Evolutionary conservation across 2,329 filamentous ascomycete species (phyloP).

Genomic region (Penicillium verrucosum): DNA sequence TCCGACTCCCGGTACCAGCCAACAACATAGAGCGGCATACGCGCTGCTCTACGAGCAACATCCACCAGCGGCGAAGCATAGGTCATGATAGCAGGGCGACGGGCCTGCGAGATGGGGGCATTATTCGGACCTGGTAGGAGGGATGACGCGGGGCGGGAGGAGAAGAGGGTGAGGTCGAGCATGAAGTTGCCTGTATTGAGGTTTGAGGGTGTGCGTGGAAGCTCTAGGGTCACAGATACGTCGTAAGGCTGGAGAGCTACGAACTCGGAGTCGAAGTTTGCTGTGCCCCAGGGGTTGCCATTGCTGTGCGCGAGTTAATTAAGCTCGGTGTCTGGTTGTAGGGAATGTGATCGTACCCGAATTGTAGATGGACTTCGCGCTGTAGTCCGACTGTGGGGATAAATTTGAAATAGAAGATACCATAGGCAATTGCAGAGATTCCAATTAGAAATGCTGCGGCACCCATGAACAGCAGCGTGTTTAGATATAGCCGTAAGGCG

Average conservation of each 20-base stretch:
- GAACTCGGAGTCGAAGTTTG: conserved; percentile 52
- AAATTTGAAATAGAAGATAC: conserved; percentile 66
- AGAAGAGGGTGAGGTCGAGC: conserved; percentile 72
- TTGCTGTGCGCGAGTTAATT: conserved; percentile 30
- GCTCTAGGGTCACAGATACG: conserved; percentile 67
- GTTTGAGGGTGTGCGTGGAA: conserved; percentile 78
- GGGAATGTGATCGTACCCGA: conserved; percentile 45
- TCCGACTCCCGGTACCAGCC: conserved; percentile 64
- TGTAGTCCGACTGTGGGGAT: conserved; percentile 64
- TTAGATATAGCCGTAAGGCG: conserved; percentile 63
- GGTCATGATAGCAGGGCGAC: conserved; percentile 73
- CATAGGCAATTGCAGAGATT: conserved; percentile 60
- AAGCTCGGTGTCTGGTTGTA: background rate
- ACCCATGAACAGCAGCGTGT: conserved; percentile 53
- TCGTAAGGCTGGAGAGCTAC: conserved; percentile 79
- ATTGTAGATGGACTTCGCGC: conserved; percentile 64
- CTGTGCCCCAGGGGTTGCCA: conserved; percentile 52
- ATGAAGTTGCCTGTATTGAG: conserved; percentile 86
- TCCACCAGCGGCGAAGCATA: conserved; percentile 72
- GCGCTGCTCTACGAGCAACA: conserved; percentile 56
- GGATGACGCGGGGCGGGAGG: conserved; percentile 39
- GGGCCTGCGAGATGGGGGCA: conserved; percentile 59
- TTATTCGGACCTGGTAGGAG: conserved; percentile 28
- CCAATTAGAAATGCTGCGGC: conserved; percentile 56
- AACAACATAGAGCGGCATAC: conserved; percentile 67